These are phyloP conservation scores for Oropetium thomaeum DNA, from an alignment of 176 grass and related monocot species.

Conservation along the genomic window DNA sequence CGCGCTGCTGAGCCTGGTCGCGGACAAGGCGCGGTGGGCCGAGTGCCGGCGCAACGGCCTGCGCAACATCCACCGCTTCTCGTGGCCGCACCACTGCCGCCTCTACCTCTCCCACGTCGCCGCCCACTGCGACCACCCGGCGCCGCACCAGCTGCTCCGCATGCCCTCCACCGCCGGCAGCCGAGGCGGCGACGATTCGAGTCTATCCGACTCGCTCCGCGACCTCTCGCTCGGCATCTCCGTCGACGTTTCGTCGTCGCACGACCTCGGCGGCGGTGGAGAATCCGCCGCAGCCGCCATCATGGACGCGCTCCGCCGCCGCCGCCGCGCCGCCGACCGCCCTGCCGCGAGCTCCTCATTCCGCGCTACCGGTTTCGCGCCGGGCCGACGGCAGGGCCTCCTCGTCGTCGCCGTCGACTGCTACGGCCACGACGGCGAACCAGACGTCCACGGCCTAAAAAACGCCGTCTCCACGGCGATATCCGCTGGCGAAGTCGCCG, in stretches of 20 bases:
- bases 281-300: slow-evolving; percentile 44
- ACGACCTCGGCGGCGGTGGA: slow-evolving; percentile 20
- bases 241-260: slow-evolving; percentile 36
- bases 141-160: slow-evolving; percentile 39
- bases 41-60: slow-evolving; percentile 89
- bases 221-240: slow-evolving; percentile 78
- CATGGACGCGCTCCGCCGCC: slow-evolving; percentile 61
- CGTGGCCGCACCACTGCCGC: slow-evolving; percentile 94
- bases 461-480: slow-evolving; percentile 33
- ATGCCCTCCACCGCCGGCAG: neutral
- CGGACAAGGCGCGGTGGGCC: slow-evolving; percentile 75
- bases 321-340: slow-evolving; percentile 11
- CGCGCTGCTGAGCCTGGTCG: slow-evolving; percentile 71
- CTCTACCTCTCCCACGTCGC: slow-evolving; percentile 84
- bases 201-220: slow-evolving; percentile 81
- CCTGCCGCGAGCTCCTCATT: neutral
- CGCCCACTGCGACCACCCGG: slow-evolving; percentile 41
- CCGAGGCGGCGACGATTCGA: slow-evolving; percentile 24
- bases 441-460: slow-evolving; percentile 35
- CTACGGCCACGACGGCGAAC: slow-evolving; percentile 44
- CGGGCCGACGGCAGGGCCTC: slow-evolving; percentile 46
- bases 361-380: slow-evolving; percentile 17
- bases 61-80: slow-evolving; percentile 94
- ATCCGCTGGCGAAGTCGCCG: slow-evolving; percentile 1
- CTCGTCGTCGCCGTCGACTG: slow-evolving; percentile 62